Evolutionary conservation across 176 grass and related monocot species (phyloP).

Genomic region (Oryza nivara): DNA sequence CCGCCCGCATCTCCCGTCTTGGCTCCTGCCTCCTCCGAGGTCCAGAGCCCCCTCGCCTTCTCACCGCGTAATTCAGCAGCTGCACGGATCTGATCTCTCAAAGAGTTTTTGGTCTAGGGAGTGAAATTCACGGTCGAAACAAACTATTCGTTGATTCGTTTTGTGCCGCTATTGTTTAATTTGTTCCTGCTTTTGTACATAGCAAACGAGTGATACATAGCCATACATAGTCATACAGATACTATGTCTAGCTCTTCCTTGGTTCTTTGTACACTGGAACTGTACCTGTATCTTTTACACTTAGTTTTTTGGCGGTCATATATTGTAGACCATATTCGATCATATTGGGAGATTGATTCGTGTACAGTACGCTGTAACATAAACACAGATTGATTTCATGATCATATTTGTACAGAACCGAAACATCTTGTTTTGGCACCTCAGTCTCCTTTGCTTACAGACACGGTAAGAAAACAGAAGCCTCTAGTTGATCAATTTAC

Average conservation of each 20-base stretch:
- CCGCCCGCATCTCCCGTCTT: neutral
- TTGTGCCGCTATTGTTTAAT: slow-evolving; percentile 45
- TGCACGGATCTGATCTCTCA: slow-evolving; percentile 25
- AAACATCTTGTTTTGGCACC: neutral
- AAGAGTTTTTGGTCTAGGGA: slow-evolving; percentile 36
- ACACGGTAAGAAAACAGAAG: neutral
- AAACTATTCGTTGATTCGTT: slow-evolving; percentile 59
- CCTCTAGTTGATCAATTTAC: neutral
- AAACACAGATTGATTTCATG: slow-evolving; percentile 9
- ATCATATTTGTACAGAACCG: neutral
- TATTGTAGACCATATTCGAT: slow-evolving; percentile 35
- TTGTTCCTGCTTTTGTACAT: slow-evolving; percentile 51
- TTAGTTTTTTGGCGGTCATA: slow-evolving; percentile 25
- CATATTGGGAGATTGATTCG: slow-evolving; percentile 25
- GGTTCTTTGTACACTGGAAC: slow-evolving; percentile 14
- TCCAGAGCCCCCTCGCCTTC: slow-evolving; percentile 88
- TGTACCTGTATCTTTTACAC: slow-evolving; percentile 9
- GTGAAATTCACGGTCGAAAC: slow-evolving; percentile 6
- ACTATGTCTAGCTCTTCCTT: slow-evolving; percentile 4
- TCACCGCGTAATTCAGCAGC: slow-evolving; percentile 47
- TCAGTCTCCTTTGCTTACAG: slow-evolving; percentile 29
- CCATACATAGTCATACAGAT: neutral
- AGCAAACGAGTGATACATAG: slow-evolving; percentile 31
- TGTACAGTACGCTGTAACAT: slow-evolving; percentile 42
- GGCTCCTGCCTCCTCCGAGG: slow-evolving; percentile 45